These are phyloP conservation scores for Lactarius evosmus DNA, from an alignment of 768 basidiomycete genomes.

Conservation along the genomic window DNA sequence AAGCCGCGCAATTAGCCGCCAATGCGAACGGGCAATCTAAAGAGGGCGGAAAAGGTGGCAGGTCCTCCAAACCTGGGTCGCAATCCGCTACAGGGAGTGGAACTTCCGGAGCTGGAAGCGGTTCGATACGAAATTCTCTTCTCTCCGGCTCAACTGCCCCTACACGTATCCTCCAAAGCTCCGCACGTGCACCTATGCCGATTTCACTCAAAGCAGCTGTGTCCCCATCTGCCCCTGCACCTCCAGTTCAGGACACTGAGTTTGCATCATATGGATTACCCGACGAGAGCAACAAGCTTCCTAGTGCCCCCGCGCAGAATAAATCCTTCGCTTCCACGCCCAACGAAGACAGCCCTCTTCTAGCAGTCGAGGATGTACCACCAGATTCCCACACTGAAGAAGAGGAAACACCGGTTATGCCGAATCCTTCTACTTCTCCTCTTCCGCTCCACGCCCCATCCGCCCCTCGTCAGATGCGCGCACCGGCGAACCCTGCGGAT, in stretches of 20 bases:
- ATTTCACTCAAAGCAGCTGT: conserved; percentile 69
- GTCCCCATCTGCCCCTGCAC: conserved; percentile 76
- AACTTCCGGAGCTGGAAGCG: conserved; percentile 19
- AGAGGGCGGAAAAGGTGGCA: conserved; percentile 38
- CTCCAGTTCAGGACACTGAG: conserved; percentile 70
- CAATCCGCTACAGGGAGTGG: conserved; percentile 27
- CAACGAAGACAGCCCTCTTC: conserved; percentile 21
- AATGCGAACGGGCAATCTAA: conserved; percentile 37
- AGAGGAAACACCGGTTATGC: conserved; percentile 11
- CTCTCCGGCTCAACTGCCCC: conserved; percentile 66
- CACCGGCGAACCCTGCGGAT: conserved; percentile 44
- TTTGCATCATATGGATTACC: conserved; percentile 65
- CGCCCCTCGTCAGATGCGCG: conserved; percentile 48
- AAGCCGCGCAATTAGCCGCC: conserved; percentile 70
- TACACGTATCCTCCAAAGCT: conserved; percentile 46
- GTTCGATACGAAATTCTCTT: conserved; percentile 35
- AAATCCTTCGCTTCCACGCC: conserved; percentile 26
- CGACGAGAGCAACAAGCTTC: conserved; percentile 54
- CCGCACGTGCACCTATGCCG: conserved; percentile 57
- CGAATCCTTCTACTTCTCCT: conserved; percentile 40
- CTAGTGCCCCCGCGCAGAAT: conserved; percentile 43
- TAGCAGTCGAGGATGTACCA: conserved; percentile 6
- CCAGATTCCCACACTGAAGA: conserved; percentile 13
- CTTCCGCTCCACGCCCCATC: conserved; percentile 51
- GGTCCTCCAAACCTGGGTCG: conserved; percentile 38